Base-by-base conservation (phyloP, 2,329 filamentous ascomycete species). In the Chaetomium olivaceum region DNA sequence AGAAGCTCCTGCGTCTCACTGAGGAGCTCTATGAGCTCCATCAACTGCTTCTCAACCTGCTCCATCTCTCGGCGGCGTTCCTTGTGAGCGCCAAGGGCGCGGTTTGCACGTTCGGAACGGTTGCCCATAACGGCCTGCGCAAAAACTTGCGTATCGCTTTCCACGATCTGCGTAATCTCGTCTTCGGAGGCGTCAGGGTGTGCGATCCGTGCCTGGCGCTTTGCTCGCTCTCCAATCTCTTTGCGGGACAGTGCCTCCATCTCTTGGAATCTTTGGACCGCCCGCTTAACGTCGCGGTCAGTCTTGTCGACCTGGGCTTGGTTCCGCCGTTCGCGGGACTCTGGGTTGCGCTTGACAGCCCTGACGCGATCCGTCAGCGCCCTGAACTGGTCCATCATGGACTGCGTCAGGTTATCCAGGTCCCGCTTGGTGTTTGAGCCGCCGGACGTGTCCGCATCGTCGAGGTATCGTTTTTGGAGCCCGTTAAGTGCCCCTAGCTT, bases 21-120 rank as follows among this genome's bases (percentile, higher is more conserved):
- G 86, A 97, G 96, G 62, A 98, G 82, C 78, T 95, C 87, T 6
- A 91, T 87, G 64, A 99, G 83, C 78, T 97, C 91, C 12, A 91
- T 87, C 86, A 98, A 91, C 76, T 96, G 91, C 75, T 87, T 83
- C 81, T 97, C 93, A 74, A 98, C 97, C 84, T 96, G 94, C 79
- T 93, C 87, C 71, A 99, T 91, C 51, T 91, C 93, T 61, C 87
- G 87, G 77, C 97, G 93, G 71, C 95, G 90, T 74, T 91, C 87
- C 77, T 90, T 86, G 43, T 96, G 92, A 70, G 92, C 92, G 71
- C 86, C 86, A 63, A 96, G 84, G 43, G 92, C 92, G 46, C 89
- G 87, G 70, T 90, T 89, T 51, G 92, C 91, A 77, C 96, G 91
- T 58, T 92, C 91, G 75, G 88, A 87, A 74, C 92, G 89, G 78